Conservation (phyloP, 164 flowering plant species). For the Piper longum region DNA sequence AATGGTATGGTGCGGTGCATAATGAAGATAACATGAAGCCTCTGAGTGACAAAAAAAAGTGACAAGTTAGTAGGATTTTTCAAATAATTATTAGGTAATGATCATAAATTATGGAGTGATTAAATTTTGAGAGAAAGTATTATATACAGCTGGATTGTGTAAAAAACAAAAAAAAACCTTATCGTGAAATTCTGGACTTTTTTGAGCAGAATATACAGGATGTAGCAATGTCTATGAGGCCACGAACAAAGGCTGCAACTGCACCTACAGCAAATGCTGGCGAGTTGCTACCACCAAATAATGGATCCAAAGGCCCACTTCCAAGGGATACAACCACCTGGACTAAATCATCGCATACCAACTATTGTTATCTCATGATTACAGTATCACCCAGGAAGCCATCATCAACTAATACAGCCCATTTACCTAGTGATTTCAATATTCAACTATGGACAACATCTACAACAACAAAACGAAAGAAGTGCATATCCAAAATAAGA, state of each 20-base stretch:
- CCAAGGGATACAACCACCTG: slow-evolving; percentile 76
- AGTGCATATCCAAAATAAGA: neutral
- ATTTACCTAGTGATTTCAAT: neutral
- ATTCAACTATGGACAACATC: neutral
- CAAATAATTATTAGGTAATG: too few relatives aligned
- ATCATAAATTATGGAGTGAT: too few relatives aligned
- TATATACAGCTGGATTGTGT: too few relatives aligned
- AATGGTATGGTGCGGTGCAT: too few relatives aligned
- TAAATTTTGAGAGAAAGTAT: too few relatives aligned
- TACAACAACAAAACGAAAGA: neutral
- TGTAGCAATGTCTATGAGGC: slow-evolving; percentile 60
- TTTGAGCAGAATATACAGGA: slow-evolving; percentile 39
- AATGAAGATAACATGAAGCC: too few relatives aligned
- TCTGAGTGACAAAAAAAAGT: too few relatives aligned
- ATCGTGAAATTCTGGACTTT: slow-evolving; percentile 27
- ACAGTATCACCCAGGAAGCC: neutral
- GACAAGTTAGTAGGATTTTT: too few relatives aligned
- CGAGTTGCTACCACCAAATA: slow-evolving; percentile 88
- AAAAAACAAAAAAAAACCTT: slow-evolving; percentile 15
- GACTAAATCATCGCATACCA: slow-evolving; percentile 1
- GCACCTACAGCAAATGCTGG: slow-evolving; percentile 73
- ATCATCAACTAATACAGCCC: neutral
- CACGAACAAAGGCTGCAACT: slow-evolving; percentile 49
- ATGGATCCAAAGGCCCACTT: slow-evolving; percentile 90
- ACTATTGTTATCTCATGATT: too few relatives aligned